Base-by-base conservation (phyloP, 1,284 basidiomycete genomes). In the Apiotrichum gracile region DNA sequence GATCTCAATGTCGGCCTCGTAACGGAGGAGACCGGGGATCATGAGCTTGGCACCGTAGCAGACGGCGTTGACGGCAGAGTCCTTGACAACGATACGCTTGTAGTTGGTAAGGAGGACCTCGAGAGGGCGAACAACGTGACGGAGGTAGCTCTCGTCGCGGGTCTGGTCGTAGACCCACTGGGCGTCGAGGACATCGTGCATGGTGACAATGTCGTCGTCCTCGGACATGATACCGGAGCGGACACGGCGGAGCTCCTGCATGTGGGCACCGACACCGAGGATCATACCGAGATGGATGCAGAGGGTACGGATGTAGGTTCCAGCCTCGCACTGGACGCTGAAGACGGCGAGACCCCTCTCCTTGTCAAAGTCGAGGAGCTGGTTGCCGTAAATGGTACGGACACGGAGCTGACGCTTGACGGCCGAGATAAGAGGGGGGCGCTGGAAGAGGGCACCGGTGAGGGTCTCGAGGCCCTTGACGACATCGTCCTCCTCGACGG, bases 41-140 rank as follows among this genome's bases (percentile, higher is more conserved):
- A 99, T 99, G 69, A 99, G 85, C 76, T 98, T 97, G 58, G 96
- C 96, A 65, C 96, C 96, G 77, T 99, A 98, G 79, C 96, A 98
- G 56, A 99, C 91, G 55, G 96, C 96, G 70, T 98, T 98, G 68
- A 99, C 94, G 17, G 96, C 94, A 65, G 90, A 93, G 76, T 99
- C 96, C 78, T 97, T 97, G 65, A 99, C 94, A 47, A 99, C 96
- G 64, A 99, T 91, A 61, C 96, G 88, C 79, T 98, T 99, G 80
- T 97, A 97, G 54, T 92, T 91, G 54, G 91, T 84, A 63, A 99
- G 82, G 48, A 99, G 81, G 55, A 87, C 89, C 79, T 99, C 96
- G 61, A 99, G 80, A 8, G 96, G 96, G 57, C 90, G 85, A 66
- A 98, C 91, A 55, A 88, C 92, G 57, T 94, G 85, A 57, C 96